These are phyloP conservation scores for Syncephalastrum contaminatum DNA, from an alignment of 371 early-diverging fungal species.

Conservation along the genomic window DNA sequence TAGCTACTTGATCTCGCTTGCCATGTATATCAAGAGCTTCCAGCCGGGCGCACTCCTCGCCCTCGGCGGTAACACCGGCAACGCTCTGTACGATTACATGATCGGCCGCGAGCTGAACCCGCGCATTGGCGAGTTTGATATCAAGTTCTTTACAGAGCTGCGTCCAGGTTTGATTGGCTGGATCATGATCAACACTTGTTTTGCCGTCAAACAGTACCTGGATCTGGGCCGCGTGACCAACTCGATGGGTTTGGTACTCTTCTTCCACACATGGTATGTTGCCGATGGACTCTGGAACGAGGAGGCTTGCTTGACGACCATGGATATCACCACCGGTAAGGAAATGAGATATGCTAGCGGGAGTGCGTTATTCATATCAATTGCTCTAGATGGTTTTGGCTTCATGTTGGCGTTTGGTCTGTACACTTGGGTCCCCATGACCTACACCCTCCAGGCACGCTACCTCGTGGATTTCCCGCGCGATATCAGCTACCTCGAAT, in stretches of 20 bases:
- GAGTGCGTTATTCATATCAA: not conserved
- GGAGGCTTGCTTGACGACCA: constrained; percentile 84
- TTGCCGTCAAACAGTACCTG: constrained; percentile 78
- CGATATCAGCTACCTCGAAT: constrained; percentile 46
- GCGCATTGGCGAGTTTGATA: constrained; percentile 79
- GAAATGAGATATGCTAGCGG: not conserved
- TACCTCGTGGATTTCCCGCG: constrained; percentile 77
- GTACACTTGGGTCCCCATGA: constrained; percentile 91
- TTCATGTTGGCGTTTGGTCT: constrained; percentile 92
- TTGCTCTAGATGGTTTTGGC: constrained; percentile 83
- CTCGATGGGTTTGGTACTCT: constrained; percentile 71
- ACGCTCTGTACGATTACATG: constrained; percentile 82
- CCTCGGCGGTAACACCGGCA: constrained; percentile 88
- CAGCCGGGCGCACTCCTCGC: constrained; percentile 66
- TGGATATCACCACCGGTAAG: constrained; percentile 82
- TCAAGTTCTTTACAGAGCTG: constrained; percentile 92
- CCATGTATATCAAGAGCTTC: constrained; percentile 81
- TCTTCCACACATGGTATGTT: constrained; percentile 82
- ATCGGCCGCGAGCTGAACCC: constrained; percentile 90
- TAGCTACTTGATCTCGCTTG: constrained; percentile 62
- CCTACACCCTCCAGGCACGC: constrained; percentile 87
- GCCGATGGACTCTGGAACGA: constrained; percentile 85
- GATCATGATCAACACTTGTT: constrained; percentile 73
- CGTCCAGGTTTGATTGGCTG: constrained; percentile 90
- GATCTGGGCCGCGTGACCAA: constrained; percentile 69